A percentile compares a stretch with the other conserved stretches of the same genome.
Conservation (phyloP, 768 basidiomycete species). For the Pleurotus citrinopileatus region DNA sequence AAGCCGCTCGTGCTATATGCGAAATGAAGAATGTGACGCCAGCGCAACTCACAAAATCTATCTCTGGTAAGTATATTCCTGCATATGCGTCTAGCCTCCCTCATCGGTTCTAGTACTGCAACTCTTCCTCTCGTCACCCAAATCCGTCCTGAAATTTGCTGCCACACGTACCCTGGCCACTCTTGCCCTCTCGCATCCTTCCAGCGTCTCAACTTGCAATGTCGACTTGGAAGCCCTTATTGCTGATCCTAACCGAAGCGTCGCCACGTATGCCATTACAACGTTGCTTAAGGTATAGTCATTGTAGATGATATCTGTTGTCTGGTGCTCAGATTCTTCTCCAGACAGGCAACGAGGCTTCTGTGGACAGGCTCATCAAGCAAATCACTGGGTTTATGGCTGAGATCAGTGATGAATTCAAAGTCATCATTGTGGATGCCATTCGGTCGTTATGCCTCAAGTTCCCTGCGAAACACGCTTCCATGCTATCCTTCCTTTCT, state of each 20-base stretch:
- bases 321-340: conserved; percentile 15
- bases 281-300: conserved; percentile 83
- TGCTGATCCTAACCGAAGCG: conserved; percentile 91
- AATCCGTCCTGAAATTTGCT: conserved; percentile 93
- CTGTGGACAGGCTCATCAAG: conserved; percentile 98
- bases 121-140: conserved; percentile 93
- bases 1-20: conserved; percentile 96
- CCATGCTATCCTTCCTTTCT: conserved; percentile 96
- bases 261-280: conserved; percentile 98
- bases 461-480: conserved; percentile 94
- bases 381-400: conserved; percentile 99
- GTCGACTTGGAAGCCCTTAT: conserved; percentile 96
- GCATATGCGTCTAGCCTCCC: conserved; percentile 1
- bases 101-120: conserved; percentile 66
- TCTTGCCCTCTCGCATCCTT: conserved; percentile 83
- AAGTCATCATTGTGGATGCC: conserved; percentile 98
- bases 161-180: conserved; percentile 93
- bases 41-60: conserved; percentile 79
- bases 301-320: neutral
- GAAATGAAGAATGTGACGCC: conserved; percentile 87
- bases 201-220: conserved; percentile 88
- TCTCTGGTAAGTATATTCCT: conserved; percentile 75
- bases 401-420: conserved; percentile 99
- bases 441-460: conserved; percentile 98
- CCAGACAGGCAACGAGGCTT: conserved; percentile 97